phyloP scores from a whole-genome alignment of 768 basidiomycete genomes.

The Thelephora ganbajun region DNA sequence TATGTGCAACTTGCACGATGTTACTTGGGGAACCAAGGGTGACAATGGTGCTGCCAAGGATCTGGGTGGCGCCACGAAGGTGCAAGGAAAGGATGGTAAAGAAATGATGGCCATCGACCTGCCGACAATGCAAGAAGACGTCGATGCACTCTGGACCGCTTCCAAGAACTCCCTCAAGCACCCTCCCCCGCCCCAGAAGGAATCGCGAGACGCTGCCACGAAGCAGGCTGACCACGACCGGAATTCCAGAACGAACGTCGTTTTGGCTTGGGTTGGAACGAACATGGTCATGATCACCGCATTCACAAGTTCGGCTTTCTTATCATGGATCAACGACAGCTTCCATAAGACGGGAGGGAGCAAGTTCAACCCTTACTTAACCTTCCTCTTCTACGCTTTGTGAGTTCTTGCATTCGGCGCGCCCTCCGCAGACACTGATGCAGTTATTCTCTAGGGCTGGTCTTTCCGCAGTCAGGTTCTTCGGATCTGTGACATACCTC shows the following conservation, averaged over 20 bases:
- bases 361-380: constrained; percentile 83
- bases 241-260: constrained; percentile 75
- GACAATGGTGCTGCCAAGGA: constrained; percentile 83
- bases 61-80: constrained; percentile 81
- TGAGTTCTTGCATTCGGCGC: constrained; percentile 13
- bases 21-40: constrained; percentile 88
- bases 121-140: constrained; percentile 71
- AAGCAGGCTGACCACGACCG: constrained; percentile 83
- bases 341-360: constrained; percentile 27
- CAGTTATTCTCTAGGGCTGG: constrained; percentile 37
- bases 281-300: constrained; percentile 74
- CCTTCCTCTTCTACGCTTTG: constrained; percentile 64
- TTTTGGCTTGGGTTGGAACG: constrained; percentile 69
- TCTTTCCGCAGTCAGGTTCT: constrained; percentile 68
- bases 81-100: constrained; percentile 74
- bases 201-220: constrained; percentile 76
- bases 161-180: constrained; percentile 55
- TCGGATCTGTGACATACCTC: constrained; percentile 68
- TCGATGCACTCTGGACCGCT: constrained; percentile 77
- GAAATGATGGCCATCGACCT: constrained; percentile 80
- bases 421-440: background rate
- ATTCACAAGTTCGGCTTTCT: constrained; percentile 69
- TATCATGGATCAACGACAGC: constrained; percentile 52
- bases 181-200: constrained; percentile 57
- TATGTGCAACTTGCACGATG: constrained; percentile 86